phyloP scores from a whole-genome alignment of 2,329 filamentous ascomycete genomes.

The Monosporascus ibericus region DNA sequence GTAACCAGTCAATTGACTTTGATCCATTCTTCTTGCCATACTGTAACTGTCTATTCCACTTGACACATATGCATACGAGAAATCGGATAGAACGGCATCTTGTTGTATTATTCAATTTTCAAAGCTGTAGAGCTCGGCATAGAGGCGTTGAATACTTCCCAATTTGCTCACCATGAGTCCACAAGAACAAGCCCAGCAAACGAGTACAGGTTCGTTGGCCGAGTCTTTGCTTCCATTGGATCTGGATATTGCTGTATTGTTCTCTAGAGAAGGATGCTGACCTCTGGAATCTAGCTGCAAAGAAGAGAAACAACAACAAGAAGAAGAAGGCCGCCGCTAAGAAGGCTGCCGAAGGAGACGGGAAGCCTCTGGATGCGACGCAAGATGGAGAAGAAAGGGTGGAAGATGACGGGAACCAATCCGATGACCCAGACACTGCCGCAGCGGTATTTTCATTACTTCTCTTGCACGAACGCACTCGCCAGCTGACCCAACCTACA shows the following conservation, averaged over 20 bases:
- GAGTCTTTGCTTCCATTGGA: conserved; percentile 3
- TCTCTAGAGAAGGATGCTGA: conserved; percentile 11
- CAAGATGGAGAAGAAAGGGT: conserved; percentile 20
- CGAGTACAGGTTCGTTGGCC: conserved; percentile 20
- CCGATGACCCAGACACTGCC: conserved; percentile 38
- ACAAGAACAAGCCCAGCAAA: conserved; percentile 22
- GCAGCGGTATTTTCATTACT: conserved; percentile 21
- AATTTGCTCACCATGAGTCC: conserved; percentile 24
- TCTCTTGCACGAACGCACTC: background rate
- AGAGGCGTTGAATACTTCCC: conserved; percentile 3
- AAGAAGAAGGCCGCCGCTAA: conserved; percentile 53
- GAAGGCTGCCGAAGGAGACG: conserved; percentile 31
- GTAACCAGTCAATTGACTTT: too few relatives aligned
- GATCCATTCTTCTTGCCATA: too few relatives aligned
- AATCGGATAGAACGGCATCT: too few relatives aligned
- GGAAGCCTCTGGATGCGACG: conserved; percentile 13
- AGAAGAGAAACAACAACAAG: conserved; percentile 54
- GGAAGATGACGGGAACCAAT: conserved; percentile 31
- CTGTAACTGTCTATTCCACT: too few relatives aligned
- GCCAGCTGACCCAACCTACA: conserved; percentile 15
- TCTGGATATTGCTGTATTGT: background rate
- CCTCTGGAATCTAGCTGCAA: conserved; percentile 30
- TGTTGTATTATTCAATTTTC: background rate
- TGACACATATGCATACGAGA: too few relatives aligned
- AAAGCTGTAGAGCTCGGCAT: conserved; percentile 5